Conservation (phyloP, 2,329 filamentous ascomycete species). For the Fusarium aywerte region DNA sequence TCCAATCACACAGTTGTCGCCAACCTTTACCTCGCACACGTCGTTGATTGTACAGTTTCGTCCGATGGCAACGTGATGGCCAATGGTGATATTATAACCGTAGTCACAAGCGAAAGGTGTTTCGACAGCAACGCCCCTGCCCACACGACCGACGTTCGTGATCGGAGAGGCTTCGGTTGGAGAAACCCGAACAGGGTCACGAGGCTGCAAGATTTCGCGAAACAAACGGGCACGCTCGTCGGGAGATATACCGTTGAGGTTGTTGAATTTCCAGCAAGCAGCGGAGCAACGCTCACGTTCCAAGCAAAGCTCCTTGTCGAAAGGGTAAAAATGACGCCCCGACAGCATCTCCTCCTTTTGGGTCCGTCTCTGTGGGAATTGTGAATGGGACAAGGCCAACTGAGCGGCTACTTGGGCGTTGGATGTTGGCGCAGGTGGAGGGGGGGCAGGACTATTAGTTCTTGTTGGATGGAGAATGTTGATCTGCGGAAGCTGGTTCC, state of each 20-base stretch:
- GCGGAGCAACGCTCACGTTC: constrained; percentile 87
- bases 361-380: constrained; percentile 62
- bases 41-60: constrained; percentile 88
- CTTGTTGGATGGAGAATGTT: constrained; percentile 64
- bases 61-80: constrained; percentile 84
- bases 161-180: constrained; percentile 63
- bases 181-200: constrained; percentile 66
- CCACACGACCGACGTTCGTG: constrained; percentile 70
- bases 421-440: constrained; percentile 53
- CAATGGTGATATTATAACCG: constrained; percentile 92
- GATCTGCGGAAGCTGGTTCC: constrained; percentile 65
- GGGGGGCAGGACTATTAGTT: constrained; percentile 60
- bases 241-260: constrained; percentile 73
- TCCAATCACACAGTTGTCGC: constrained; percentile 79
- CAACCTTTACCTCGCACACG: constrained; percentile 84
- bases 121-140: constrained; percentile 82
- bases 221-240: constrained; percentile 77
- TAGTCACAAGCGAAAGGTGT: constrained; percentile 94
- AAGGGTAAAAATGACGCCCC: constrained; percentile 82
- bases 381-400: constrained; percentile 66
- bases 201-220: constrained; percentile 75
- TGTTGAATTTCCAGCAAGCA: constrained; percentile 88
- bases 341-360: constrained; percentile 93
- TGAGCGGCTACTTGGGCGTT: constrained; percentile 68
- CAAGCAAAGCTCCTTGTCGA: constrained; percentile 78